A percentile compares a stretch with the other conserved stretches of the same genome.
phyloP scores from a whole-genome alignment of 2,329 filamentous ascomycete genomes.

The Verticillium dahliae region DNA sequence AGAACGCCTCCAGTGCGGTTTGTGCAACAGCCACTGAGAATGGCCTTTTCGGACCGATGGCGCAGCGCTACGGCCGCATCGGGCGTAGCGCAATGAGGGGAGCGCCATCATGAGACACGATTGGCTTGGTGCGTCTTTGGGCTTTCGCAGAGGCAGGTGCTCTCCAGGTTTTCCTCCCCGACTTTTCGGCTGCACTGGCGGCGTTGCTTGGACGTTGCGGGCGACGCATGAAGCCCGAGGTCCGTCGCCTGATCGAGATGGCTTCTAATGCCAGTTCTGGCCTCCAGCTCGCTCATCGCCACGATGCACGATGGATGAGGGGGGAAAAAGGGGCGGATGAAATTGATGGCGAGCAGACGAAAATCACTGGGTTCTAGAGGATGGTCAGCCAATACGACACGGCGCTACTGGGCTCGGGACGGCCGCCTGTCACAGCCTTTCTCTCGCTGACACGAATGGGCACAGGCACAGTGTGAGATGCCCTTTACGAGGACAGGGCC shows the following conservation, averaged over 20 bases:
- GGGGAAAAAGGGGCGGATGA: neutral
- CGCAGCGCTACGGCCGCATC: conserved; percentile 3
- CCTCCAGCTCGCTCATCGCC: neutral
- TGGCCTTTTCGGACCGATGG: conserved; percentile 12
- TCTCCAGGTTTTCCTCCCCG: neutral
- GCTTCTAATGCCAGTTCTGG: neutral
- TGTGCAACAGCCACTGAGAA: neutral
- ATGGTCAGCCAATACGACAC: neutral
- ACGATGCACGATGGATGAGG: neutral
- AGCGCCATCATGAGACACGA: neutral
- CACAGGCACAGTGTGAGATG: neutral
- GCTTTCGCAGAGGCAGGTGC: neutral
- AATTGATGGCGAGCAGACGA: neutral
- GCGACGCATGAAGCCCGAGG: neutral
- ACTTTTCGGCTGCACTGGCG: neutral
- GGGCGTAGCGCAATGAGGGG: neutral
- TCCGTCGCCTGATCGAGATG: neutral
- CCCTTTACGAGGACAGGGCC: neutral
- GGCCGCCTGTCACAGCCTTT: neutral
- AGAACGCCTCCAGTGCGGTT: neutral
- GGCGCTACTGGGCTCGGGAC: neutral
- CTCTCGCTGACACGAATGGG: neutral
- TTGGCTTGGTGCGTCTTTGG: neutral
- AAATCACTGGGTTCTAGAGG: neutral
- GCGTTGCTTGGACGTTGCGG: neutral